Percentiles rank a stretch among this genome's conserved stretches.
phyloP scores from a whole-genome alignment of 2,329 filamentous ascomycete species.

The Didymella segeticola region DNA sequence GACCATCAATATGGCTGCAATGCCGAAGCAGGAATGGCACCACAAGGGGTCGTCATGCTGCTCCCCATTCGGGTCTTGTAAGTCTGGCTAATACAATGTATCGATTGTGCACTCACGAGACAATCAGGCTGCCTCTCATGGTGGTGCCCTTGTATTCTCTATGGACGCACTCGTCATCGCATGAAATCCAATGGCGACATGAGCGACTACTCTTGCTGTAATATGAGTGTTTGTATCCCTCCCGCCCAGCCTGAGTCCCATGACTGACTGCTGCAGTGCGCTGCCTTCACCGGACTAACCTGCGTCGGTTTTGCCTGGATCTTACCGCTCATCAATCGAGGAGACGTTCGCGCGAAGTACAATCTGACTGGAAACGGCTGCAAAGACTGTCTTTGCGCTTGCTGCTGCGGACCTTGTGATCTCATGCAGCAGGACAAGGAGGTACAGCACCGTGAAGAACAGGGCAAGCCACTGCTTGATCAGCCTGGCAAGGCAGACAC shows the following conservation, averaged over 20 bases:
- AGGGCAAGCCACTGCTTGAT: conserved; percentile 18
- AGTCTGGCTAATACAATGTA: background rate
- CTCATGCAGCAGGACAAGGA: conserved; percentile 46
- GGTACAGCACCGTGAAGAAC: conserved; percentile 27
- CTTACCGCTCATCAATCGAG: conserved; percentile 40
- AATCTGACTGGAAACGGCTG: conserved; percentile 40
- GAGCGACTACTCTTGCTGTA: conserved; percentile 37
- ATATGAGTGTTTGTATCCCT: conserved; percentile 28
- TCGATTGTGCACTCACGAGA: background rate
- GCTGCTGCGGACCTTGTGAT: conserved; percentile 45
- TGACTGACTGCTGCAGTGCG: conserved; percentile 30
- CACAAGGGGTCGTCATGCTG: conserved; percentile 39
- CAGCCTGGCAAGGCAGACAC: conserved; percentile 30
- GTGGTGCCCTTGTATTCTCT: conserved; percentile 43
- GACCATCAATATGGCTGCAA: conserved; percentile 24
- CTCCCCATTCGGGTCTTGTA: conserved; percentile 40
- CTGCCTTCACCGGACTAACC: conserved; percentile 32
- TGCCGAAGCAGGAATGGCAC: conserved; percentile 40
- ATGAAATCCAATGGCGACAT: conserved; percentile 37
- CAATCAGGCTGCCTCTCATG: conserved; percentile 39
- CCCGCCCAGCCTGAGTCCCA: background rate
- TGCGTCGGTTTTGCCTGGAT: conserved; percentile 39
- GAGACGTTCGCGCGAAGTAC: conserved; percentile 43
- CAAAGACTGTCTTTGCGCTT: conserved; percentile 44
- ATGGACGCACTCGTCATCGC: conserved; percentile 42